phyloP scores from a whole-genome alignment of 2,329 filamentous ascomycete species.

The Lachnellula willkommii region DNA sequence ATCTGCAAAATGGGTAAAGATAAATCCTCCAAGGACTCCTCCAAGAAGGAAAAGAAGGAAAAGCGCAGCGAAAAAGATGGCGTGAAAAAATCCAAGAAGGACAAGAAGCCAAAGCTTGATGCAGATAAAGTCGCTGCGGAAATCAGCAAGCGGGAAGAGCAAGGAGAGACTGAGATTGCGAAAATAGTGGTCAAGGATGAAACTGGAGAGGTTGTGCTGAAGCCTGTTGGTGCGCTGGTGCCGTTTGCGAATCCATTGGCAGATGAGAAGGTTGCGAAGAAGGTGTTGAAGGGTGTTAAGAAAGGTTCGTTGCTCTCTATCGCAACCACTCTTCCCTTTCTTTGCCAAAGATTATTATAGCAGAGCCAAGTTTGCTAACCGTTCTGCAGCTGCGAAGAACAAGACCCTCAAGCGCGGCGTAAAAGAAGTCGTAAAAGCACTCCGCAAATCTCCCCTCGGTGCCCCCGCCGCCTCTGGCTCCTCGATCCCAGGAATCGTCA shows the following conservation, averaged over 20 bases:
- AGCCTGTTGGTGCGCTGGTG: slow-evolving; percentile 59
- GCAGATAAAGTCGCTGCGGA: slow-evolving; percentile 51
- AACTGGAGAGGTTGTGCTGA: slow-evolving; percentile 38
- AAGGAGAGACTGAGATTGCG: slow-evolving; percentile 31
- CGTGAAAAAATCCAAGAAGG: slow-evolving; percentile 42
- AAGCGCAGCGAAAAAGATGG: slow-evolving; percentile 47
- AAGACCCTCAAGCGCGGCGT: slow-evolving; percentile 96
- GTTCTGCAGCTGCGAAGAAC: slow-evolving; percentile 73
- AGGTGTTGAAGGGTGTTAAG: slow-evolving; percentile 60
- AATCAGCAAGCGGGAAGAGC: slow-evolving; percentile 50
- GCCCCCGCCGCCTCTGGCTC: slow-evolving; percentile 54
- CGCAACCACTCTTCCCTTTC: not conserved
- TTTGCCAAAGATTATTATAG: not conserved
- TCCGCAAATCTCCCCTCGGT: slow-evolving; percentile 79
- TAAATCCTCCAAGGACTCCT: slow-evolving; percentile 28
- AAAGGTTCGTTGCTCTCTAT: slow-evolving; percentile 39
- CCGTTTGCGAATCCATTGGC: slow-evolving; percentile 79
- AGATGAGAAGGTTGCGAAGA: slow-evolving; percentile 68
- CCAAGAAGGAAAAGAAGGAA: slow-evolving; percentile 62
- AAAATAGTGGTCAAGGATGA: slow-evolving; percentile 29
- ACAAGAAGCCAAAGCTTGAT: slow-evolving; percentile 37
- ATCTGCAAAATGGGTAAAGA: slow-evolving; percentile 29
- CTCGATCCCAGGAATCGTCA: slow-evolving; percentile 61
- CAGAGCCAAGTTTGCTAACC: slow-evolving; percentile 14
- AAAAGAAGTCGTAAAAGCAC: slow-evolving; percentile 97